Base-by-base conservation (phyloP, 2,329 filamentous ascomycete genomes). In the Epichloe sylvatica region DNA sequence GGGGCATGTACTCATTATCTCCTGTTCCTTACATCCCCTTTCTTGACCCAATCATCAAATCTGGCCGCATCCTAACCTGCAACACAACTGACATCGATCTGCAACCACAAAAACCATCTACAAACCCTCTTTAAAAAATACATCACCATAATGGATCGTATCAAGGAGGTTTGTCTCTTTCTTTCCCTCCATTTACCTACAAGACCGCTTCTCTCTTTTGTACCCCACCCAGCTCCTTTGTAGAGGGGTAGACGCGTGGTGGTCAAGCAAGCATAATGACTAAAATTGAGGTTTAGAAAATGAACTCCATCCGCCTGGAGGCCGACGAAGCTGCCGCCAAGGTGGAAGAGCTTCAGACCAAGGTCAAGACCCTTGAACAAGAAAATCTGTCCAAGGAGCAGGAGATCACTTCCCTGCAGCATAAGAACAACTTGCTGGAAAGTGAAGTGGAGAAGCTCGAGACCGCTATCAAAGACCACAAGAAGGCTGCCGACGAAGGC, bases 301-400 rank as follows among this genome's bases (percentile, higher is more conserved):
- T 96, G 87, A 85, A 85, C 75, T 77, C 83, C 70, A 88, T 98
- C 75, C 90, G 91, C 67, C 73, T 91, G 71, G 88, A 97, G 79
- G 86, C 88, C 64, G 92, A 97, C 65, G 85, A 92, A 67, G 83
- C 86, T 56, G 72, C 81, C 57, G 72, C 76, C 66, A 85, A 91
- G 74, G 83, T 84, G 56, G 87, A 96, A 67, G 91, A 97, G 72
- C 80, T 94, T 59, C 82, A 92, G 73, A 58, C 70, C 62, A 90
- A 87, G 73, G 78, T 96, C 73, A 97, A 96, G 78, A 69, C 72
- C 49, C 79, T 97, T 56, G 90, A 98, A 74, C 85, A 95, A 71
- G 91, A 97, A 75, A 95, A 89, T 70, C 78, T 95, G 55, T 77
- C 84, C 66, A 97, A 97, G 77, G 92, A 97, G 75, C 90, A 97